Percentiles rank a stretch among this genome's conserved stretches.
phyloP scores from a whole-genome alignment of 2,329 filamentous ascomycete species.

The Bertia moriformis region DNA sequence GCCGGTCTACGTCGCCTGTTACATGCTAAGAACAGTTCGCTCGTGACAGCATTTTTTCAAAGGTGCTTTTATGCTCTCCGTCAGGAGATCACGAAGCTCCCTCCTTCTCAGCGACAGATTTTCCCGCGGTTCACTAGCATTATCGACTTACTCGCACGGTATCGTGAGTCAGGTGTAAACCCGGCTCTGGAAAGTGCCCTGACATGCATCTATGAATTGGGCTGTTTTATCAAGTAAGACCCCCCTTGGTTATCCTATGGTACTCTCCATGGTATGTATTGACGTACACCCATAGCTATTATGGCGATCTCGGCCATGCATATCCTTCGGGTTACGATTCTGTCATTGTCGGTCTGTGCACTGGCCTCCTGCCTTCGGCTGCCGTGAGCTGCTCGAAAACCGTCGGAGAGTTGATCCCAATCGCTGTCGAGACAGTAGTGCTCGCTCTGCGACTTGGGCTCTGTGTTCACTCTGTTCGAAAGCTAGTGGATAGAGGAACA shows the following conservation, averaged over 20 bases:
- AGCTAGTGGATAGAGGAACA: slow-evolving; percentile 13
- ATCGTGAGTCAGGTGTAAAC: slow-evolving; percentile 8
- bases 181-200: slow-evolving; percentile 24
- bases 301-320: slow-evolving; percentile 21
- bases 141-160: slow-evolving; percentile 17
- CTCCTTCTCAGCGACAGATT: slow-evolving; percentile 15
- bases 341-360: slow-evolving; percentile 23
- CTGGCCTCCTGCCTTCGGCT: slow-evolving; percentile 21
- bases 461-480: slow-evolving; percentile 18
- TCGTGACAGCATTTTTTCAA: slow-evolving; percentile 24
- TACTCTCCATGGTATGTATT: background rate
- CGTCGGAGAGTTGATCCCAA: slow-evolving; percentile 22
- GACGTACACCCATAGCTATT: slow-evolving; percentile 15
- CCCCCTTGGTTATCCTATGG: background rate
- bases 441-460: slow-evolving; percentile 25
- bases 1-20: slow-evolving; percentile 22
- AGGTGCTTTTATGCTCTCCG: slow-evolving; percentile 22
- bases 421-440: slow-evolving; percentile 22
- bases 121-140: slow-evolving; percentile 22
- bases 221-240: slow-evolving; percentile 24
- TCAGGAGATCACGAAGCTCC: slow-evolving; percentile 16
- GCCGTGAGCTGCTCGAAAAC: slow-evolving; percentile 21
- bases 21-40: slow-evolving; percentile 21
- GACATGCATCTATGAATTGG: slow-evolving; percentile 24
- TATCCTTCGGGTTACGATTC: slow-evolving; percentile 20